Conservation (phyloP, 2,329 filamentous ascomycete genomes). For the Penicillium oxalicum region DNA sequence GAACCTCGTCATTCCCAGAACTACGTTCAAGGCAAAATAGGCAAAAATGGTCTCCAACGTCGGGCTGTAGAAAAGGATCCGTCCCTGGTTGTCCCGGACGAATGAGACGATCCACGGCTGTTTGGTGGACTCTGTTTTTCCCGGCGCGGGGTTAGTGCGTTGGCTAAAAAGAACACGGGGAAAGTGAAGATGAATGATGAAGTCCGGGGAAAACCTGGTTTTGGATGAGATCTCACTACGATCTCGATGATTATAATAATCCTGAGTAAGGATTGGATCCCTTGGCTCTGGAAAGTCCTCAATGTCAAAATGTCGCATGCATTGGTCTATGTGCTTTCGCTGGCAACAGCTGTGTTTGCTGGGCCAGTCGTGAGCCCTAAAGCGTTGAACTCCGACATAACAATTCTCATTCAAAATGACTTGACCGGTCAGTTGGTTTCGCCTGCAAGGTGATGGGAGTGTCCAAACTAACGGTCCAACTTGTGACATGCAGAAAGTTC, state of each 20-base stretch:
- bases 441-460: no score
- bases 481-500: constrained; percentile 8
- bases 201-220: not conserved
- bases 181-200: not conserved
- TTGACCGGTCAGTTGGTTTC: constrained; percentile 6
- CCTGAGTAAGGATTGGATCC: not conserved
- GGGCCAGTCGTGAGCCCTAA: constrained; percentile 8
- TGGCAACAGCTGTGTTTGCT: constrained; percentile 2
- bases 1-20: no score
- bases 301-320: constrained; percentile 7
- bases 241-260: not conserved
- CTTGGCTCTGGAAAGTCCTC: not conserved
- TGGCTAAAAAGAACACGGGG: constrained; percentile 4
- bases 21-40: not conserved
- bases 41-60: not conserved
- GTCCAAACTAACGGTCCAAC: not conserved
- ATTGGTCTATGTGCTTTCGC: not conserved
- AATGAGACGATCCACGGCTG: constrained; percentile 1
- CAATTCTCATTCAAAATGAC: constrained; percentile 19
- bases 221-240: not conserved
- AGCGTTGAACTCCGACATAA: constrained; percentile 12
- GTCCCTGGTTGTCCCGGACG: constrained; percentile 1
- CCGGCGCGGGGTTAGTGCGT: constrained; percentile 11
- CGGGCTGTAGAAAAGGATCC: no score
- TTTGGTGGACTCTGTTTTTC: constrained; percentile 6